phyloP scores from a whole-genome alignment of 2,329 filamentous ascomycete species.

The Aureobasidium sp. region DNA sequence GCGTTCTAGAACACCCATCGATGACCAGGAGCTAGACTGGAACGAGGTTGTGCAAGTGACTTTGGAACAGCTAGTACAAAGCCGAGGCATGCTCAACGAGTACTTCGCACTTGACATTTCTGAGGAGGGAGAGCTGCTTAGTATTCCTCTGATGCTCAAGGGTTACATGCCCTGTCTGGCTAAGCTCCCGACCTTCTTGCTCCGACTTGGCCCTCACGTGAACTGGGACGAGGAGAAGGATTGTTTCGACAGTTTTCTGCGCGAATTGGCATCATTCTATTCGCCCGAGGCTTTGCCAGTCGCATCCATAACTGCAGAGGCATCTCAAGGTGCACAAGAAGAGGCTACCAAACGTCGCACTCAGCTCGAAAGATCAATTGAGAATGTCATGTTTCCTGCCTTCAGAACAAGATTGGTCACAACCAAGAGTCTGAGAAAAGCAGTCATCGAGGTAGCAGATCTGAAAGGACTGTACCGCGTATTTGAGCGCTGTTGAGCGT shows the following conservation, averaged over 20 bases:
- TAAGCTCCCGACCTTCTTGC: slow-evolving; percentile 82
- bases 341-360: slow-evolving; percentile 34
- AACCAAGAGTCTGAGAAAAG: slow-evolving; percentile 68
- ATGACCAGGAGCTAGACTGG: slow-evolving; percentile 53
- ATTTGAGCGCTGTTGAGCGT: slow-evolving; percentile 77
- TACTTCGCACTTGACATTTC: slow-evolving; percentile 88
- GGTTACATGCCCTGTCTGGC: slow-evolving; percentile 79
- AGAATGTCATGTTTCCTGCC: slow-evolving; percentile 84
- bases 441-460: slow-evolving; percentile 80
- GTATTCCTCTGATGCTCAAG: slow-evolving; percentile 78
- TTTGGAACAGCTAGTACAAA: slow-evolving; percentile 60
- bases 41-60: slow-evolving; percentile 60
- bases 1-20: slow-evolving; percentile 28
- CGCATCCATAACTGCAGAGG: slow-evolving; percentile 38
- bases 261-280: slow-evolving; percentile 83
- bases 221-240: slow-evolving; percentile 77
- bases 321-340: slow-evolving; percentile 37
- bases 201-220: slow-evolving; percentile 80
- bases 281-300: slow-evolving; percentile 74
- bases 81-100: slow-evolving; percentile 79
- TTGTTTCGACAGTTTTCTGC: slow-evolving; percentile 81
- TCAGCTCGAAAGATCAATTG: slow-evolving; percentile 68
- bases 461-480: slow-evolving; percentile 88
- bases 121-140: slow-evolving; percentile 65
- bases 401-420: slow-evolving; percentile 77